Base-by-base conservation (phyloP, 768 basidiomycete genomes). In the Psilocybe cyanescens region DNA sequence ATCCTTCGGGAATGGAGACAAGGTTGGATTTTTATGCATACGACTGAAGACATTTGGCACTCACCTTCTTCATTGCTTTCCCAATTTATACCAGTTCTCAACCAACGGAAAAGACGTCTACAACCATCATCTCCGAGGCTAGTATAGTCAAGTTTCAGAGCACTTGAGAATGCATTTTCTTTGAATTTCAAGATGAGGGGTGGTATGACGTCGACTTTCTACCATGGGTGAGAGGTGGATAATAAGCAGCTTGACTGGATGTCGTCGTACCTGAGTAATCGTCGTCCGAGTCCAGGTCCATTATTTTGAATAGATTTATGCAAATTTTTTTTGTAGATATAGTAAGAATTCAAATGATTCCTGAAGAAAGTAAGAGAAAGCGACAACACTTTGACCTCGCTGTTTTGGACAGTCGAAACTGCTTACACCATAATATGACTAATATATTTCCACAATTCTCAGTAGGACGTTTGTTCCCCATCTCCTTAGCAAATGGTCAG, bases 51-150 rank as follows among this genome's bases (percentile, higher is more conserved):
- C n/a, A 44, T 12, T 4, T n/a, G 6, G 14, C 14, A 16, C 56
- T 57, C 7, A 33, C 46, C 44, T 14, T 35, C 35, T 14, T 35
- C 35, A 19, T 55, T 44, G 11, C 1, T 45, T 8, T 31, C 45
- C 30, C 44, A 44, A 30, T 62, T 52, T 29, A 50, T 31, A 9
- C 61, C 61, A 31, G 45, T 55, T 39, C 28, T 58, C 28, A 62
- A 19, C 61, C 61, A 62, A 8, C 45, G 17, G 53, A 62, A 62
- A 14, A 62, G 52, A n/a, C 57, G 61, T 14, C 35, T 51, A 45
- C 61, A 62, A 7, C 61, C 61, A 46, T 58, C 61, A 24, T 62
- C 46, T 19, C 57, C 61, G 17, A 62, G 51, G 24, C 24, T n/a
- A 4, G 35, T 46, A 35, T 62, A 51, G 8, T 41, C 45, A 6